Evolutionary conservation across 2,329 filamentous ascomycete genomes (phyloP).

Genomic region (Aspergillus intermedius): DNA sequence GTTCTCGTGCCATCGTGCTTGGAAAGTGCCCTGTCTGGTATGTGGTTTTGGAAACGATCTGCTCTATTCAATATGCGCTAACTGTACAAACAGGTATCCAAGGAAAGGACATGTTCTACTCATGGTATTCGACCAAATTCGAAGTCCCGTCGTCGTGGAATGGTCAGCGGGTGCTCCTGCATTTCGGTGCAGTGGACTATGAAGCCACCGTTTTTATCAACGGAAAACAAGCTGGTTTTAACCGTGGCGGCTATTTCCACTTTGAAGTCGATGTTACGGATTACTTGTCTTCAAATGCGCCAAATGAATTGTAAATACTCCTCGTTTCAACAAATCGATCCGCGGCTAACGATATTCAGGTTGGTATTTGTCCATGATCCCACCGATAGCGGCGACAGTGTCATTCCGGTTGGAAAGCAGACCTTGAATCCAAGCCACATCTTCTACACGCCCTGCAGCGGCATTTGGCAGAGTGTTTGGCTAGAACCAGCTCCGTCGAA

Average conservation of each 20-base stretch:
- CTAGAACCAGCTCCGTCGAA: conserved; percentile 55
- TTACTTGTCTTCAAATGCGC: conserved; percentile 32
- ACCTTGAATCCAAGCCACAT: conserved; percentile 49
- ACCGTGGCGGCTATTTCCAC: conserved; percentile 57
- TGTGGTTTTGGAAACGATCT: background rate
- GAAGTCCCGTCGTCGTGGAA: conserved; percentile 41
- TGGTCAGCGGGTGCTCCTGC: conserved; percentile 37
- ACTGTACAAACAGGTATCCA: conserved; percentile 28
- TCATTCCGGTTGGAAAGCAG: conserved; percentile 63
- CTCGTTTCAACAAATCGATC: background rate
- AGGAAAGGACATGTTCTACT: conserved; percentile 32
- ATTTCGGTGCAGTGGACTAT: conserved; percentile 49
- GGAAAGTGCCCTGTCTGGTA: conserved; percentile 49
- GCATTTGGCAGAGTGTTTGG: conserved; percentile 71
- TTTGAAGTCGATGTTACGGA: conserved; percentile 56
- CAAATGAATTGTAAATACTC: conserved; percentile 49
- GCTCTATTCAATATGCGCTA: background rate
- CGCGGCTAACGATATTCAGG: conserved; percentile 25
- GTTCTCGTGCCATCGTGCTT: conserved; percentile 50
- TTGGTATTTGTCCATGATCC: conserved; percentile 63
- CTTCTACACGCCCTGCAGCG: conserved; percentile 66
- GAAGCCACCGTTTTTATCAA: conserved; percentile 54
- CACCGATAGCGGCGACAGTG: conserved; percentile 50
- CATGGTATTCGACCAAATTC: conserved; percentile 47
- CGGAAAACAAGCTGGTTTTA: conserved; percentile 44